Conservation (phyloP, 352 stramenopile genomes). For the Pythium dissimile region DNA sequence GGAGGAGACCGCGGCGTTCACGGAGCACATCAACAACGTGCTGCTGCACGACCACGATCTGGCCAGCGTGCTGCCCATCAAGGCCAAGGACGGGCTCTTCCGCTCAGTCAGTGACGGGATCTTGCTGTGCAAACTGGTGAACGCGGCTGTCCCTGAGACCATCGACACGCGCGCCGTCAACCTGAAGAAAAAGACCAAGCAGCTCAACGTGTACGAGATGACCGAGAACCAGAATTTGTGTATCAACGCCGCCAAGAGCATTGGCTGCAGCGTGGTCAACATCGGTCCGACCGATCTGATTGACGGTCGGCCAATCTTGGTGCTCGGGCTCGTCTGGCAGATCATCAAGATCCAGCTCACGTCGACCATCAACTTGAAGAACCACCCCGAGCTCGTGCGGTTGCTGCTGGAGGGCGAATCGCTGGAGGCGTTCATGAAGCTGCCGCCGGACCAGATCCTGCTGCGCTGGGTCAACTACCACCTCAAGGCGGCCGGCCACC, state of each 20-base stretch:
- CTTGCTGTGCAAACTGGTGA: conserved; percentile 91
- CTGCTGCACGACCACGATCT: conserved; percentile 69
- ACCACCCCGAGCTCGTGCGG: conserved; percentile 88
- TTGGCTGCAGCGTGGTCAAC: conserved; percentile 93
- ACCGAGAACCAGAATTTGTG: conserved; percentile 91
- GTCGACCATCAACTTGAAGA: conserved; percentile 91
- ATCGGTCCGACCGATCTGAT: conserved; percentile 87
- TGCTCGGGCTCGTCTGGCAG: conserved; percentile 92
- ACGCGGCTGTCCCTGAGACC: conserved; percentile 88
- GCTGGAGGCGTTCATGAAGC: conserved; percentile 87
- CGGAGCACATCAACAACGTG: conserved; percentile 91
- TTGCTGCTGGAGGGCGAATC: conserved; percentile 84
- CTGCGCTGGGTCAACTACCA: conserved; percentile 95
- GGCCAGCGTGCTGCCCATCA: conserved; percentile 65
- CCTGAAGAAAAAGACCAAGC: conserved; percentile 69
- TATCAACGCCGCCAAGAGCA: conserved; percentile 92
- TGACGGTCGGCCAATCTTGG: conserved; percentile 83
- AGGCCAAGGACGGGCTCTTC: conserved; percentile 80
- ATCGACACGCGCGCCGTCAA: conserved; percentile 90
- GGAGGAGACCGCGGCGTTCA: conserved; percentile 89
- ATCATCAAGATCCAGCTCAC: conserved; percentile 94
- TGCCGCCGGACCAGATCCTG: conserved; percentile 89
- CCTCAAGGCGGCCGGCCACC: conserved; percentile 67
- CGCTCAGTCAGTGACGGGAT: conserved; percentile 77
- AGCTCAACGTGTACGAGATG: conserved; percentile 84